These are phyloP conservation scores for Leccinellum luteum DNA, from an alignment of 768 basidiomycete species.

Conservation along the genomic window DNA sequence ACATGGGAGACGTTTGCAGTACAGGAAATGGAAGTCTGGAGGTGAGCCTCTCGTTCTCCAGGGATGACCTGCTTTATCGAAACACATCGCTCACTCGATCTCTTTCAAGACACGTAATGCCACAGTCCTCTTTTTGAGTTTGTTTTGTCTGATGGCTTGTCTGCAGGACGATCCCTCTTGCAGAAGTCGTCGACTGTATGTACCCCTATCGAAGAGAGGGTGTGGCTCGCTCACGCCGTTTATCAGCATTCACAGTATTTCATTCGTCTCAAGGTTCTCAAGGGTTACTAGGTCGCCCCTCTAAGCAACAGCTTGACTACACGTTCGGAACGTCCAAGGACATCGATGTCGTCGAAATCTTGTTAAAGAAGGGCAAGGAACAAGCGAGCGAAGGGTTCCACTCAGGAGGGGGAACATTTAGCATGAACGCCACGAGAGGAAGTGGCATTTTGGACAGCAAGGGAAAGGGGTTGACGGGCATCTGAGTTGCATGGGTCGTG, in stretches of 20 bases:
- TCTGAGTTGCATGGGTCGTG: constrained; percentile 21
- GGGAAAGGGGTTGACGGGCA: constrained; percentile 38
- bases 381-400: constrained; percentile 51
- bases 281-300: constrained; percentile 69
- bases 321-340: constrained; percentile 67
- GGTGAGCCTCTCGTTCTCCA: constrained; percentile 43
- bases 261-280: constrained; percentile 72
- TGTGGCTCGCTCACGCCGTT: neutral
- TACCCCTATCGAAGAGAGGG: constrained; percentile 2
- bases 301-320: constrained; percentile 81
- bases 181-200: constrained; percentile 82
- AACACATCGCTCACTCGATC: constrained; percentile 9
- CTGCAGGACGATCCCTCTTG: constrained; percentile 61
- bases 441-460: constrained; percentile 39
- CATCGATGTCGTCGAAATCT: constrained; percentile 52
- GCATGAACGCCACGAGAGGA: constrained; percentile 28
- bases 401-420: constrained; percentile 9
- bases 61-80: constrained; percentile 3
- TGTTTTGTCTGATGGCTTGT: constrained; percentile 11
- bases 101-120: constrained; percentile 61
- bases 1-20: constrained; percentile 39
- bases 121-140: neutral
- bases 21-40: constrained; percentile 76
- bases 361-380: constrained; percentile 64
- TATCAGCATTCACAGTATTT: constrained; percentile 67